Percentiles rank a stretch among this genome's conserved stretches.
phyloP scores from a whole-genome alignment of 495 filamentous ascomycete species.

The Aspergillus kassunensis region DNA sequence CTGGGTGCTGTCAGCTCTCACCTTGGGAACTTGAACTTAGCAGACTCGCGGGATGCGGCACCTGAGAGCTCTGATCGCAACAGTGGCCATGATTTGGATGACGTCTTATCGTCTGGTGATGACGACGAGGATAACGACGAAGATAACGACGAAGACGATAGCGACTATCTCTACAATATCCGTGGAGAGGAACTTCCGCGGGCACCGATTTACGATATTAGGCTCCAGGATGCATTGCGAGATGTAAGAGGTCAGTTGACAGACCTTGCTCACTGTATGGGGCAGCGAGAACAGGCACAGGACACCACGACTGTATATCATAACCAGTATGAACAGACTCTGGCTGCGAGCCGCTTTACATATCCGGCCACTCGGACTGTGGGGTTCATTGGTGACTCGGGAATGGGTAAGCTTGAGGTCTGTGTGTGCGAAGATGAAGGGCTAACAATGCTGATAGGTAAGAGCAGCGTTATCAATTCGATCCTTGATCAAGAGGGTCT shows the following conservation, averaged over 20 bases:
- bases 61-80: background rate
- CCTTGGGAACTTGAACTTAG: background rate
- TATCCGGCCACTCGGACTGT: conserved; percentile 7
- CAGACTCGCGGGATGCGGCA: background rate
- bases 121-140: background rate
- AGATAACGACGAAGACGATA: background rate
- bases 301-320: background rate
- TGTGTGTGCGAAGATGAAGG: background rate
- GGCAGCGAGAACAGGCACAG: background rate
- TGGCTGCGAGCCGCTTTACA: background rate
- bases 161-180: background rate
- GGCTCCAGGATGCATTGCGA: conserved; percentile 3
- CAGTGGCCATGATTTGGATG: background rate
- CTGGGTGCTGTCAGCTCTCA: background rate
- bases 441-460: conserved; percentile 16
- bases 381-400: conserved; percentile 13
- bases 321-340: background rate
- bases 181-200: conserved; percentile 6
- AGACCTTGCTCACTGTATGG: background rate
- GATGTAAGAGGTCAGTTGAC: background rate
- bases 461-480: conserved; percentile 35
- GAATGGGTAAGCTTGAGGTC: background rate
- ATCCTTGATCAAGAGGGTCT: conserved; percentile 24
- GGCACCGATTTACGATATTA: conserved; percentile 6
- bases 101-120: no score